A percentile compares a stretch with the other conserved stretches of the same genome.
phyloP scores from a whole-genome alignment of 495 filamentous ascomycete species.

The Neurospora sp. region DNA sequence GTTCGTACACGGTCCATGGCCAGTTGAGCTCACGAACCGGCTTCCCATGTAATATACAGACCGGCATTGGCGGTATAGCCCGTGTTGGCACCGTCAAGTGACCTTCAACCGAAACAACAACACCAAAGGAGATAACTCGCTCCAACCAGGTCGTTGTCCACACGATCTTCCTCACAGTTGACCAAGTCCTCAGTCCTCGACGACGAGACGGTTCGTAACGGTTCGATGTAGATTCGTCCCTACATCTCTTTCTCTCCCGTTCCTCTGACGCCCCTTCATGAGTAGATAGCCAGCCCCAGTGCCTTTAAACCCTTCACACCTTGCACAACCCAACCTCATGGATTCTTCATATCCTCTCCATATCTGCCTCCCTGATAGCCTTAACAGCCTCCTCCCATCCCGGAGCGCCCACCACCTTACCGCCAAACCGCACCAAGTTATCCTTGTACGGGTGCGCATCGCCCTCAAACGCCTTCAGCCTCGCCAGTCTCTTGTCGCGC shows the following conservation, averaged over 20 bases:
- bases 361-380: slow-evolving; percentile 31
- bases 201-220: neutral
- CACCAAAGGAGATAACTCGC: neutral
- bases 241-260: neutral
- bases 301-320: neutral
- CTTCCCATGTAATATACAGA: neutral
- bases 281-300: neutral
- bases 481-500: slow-evolving; percentile 71
- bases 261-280: neutral
- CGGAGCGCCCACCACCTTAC: slow-evolving; percentile 38
- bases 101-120: neutral
- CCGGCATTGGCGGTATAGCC: neutral
- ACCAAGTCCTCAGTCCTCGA: neutral
- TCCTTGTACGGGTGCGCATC: slow-evolving; percentile 80
- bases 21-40: neutral
- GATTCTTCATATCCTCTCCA: slow-evolving; percentile 24
- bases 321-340: neutral
- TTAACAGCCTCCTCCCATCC: slow-evolving; percentile 34
- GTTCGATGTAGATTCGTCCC: neutral
- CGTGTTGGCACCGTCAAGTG: neutral
- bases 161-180: neutral
- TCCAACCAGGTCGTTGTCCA: neutral
- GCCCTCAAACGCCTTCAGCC: slow-evolving; percentile 93
- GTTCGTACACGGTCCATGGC: neutral
- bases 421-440: slow-evolving; percentile 68